Evolutionary conservation across 345 rosid genomes (phyloP), one percentile per base, ranked within the genome.

Genomic region (Cochlearia excelsa): DNA sequence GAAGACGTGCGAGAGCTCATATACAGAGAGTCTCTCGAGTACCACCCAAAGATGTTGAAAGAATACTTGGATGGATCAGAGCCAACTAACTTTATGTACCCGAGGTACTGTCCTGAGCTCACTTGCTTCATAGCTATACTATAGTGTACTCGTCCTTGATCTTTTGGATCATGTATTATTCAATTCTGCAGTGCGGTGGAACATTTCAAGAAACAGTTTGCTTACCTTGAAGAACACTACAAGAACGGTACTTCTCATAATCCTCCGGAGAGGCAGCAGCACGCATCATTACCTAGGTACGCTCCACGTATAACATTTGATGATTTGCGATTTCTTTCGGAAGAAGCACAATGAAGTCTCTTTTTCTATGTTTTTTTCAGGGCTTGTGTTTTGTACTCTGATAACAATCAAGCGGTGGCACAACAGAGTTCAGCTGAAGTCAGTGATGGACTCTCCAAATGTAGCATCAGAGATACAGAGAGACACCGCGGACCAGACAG

Each of bases 201-300:
- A 48, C 96, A 91, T 81, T 91, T 91, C 67, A 88, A 91, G 79
- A 91, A 91, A 82, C 97, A 90, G 63, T 90, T 90, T 80, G 89
- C 98, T 46, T 88, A 54, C 79, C 95, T 88, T 1, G 98, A 91
- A 77, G 98, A 91, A 76, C 95, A 88, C 72, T 87, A 88, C 60
- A 91, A 81, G 71, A 92, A 88, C 61, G 88, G 95, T 63, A 74
- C 85, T 50, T 73, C 87, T 65, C 95, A 67, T 72, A 62, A 80
- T 64, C 91, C 98, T 43, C 96, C 80, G 0, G 96, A 88, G 76
- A 84, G 98, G 75, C 96, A 88, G 78, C 96, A 88, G 54, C 98
- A 88, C 63, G 89, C 96, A 65, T 92, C 98, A 11, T 77, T 92
- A 70, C 99, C 99, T 45, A 85, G 99, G 99, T 92, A 80, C 45